A percentile compares a stretch with the other conserved stretches of the same genome.
phyloP scores from a whole-genome alignment of 2,329 filamentous ascomycete genomes.

The Diaporthe destruens region DNA sequence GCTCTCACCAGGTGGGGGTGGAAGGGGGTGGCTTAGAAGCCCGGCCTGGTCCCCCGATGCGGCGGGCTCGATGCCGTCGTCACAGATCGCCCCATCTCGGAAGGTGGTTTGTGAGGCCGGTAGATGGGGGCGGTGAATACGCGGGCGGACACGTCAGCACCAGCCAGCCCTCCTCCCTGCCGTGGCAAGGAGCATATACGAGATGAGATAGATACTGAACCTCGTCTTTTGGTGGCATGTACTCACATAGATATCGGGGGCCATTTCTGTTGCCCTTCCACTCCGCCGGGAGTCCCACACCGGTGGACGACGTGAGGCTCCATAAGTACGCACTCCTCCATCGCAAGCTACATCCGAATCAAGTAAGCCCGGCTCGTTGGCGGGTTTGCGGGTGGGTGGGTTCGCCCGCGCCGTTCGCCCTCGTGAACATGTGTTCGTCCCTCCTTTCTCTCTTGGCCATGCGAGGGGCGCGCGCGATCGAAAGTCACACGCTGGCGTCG shows the following conservation, averaged over 20 bases:
- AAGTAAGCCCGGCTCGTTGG: constrained; percentile 12
- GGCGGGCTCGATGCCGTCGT: constrained; percentile 1
- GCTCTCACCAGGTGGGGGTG: not conserved
- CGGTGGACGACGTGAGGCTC: constrained; percentile 5
- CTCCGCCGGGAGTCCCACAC: not conserved
- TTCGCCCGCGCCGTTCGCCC: not conserved
- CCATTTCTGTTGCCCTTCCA: not conserved
- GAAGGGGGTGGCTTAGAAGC: not conserved
- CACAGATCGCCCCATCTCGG: constrained; percentile 14
- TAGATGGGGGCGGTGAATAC: not conserved
- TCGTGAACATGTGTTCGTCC: constrained; percentile 8
- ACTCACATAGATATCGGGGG: not conserved
- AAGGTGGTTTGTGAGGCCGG: not conserved
- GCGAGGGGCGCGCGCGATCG: not conserved
- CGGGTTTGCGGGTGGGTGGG: not conserved
- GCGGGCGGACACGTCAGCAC: not conserved
- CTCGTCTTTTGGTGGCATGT: not conserved
- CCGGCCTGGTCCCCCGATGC: not conserved
- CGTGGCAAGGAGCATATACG: not conserved
- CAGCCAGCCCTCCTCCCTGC: not conserved
- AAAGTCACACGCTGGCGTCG: not conserved
- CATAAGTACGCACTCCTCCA: not conserved
- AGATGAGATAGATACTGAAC: not conserved
- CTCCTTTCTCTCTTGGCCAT: not conserved
- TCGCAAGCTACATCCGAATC: constrained; percentile 30